A percentile compares a stretch with the other conserved stretches of the same genome.
These are phyloP conservation scores for Starmerella potacharoeniae DNA, from an alignment of 805 yeast species.

Conservation along the genomic window DNA sequence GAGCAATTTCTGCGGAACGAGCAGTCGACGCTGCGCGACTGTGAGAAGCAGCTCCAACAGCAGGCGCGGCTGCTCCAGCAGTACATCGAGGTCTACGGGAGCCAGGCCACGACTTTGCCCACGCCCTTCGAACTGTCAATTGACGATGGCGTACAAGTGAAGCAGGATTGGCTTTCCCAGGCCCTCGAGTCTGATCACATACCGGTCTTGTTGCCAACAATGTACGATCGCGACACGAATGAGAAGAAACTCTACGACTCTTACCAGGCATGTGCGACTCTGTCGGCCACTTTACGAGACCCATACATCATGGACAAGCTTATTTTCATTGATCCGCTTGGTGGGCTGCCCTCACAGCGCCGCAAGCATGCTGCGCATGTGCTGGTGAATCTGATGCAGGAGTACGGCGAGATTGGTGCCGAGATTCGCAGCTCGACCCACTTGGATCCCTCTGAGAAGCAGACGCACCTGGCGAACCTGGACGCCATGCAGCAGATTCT, in stretches of 20 bases:
- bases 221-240: slow-evolving; percentile 47
- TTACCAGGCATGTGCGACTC: slow-evolving; percentile 33
- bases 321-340: slow-evolving; percentile 64
- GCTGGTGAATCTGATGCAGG: slow-evolving; percentile 74
- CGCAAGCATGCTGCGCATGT: slow-evolving; percentile 70
- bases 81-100: slow-evolving; percentile 5
- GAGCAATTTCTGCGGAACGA: slow-evolving; percentile 17
- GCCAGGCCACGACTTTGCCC: slow-evolving; percentile 26
- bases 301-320: slow-evolving; percentile 57
- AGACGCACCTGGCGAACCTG: slow-evolving; percentile 51
- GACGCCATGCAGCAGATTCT: slow-evolving; percentile 51
- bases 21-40: slow-evolving; percentile 8
- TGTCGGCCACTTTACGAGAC: slow-evolving; percentile 30
- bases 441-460: slow-evolving; percentile 31
- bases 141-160: slow-evolving; percentile 25
- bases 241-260: slow-evolving; percentile 32
- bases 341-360: slow-evolving; percentile 86
- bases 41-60: slow-evolving; percentile 11
- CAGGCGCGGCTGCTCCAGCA: slow-evolving; percentile 6
- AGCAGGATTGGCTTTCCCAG: slow-evolving; percentile 31
- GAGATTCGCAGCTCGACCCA: slow-evolving; percentile 37
- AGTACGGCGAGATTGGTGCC: slow-evolving; percentile 49
- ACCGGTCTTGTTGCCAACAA: slow-evolving; percentile 50
- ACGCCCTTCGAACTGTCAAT: slow-evolving; percentile 31
- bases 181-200: slow-evolving; percentile 36